phyloP scores from a whole-genome alignment of 1,139 yeast species.

The Groenewaldozyma sp. region DNA sequence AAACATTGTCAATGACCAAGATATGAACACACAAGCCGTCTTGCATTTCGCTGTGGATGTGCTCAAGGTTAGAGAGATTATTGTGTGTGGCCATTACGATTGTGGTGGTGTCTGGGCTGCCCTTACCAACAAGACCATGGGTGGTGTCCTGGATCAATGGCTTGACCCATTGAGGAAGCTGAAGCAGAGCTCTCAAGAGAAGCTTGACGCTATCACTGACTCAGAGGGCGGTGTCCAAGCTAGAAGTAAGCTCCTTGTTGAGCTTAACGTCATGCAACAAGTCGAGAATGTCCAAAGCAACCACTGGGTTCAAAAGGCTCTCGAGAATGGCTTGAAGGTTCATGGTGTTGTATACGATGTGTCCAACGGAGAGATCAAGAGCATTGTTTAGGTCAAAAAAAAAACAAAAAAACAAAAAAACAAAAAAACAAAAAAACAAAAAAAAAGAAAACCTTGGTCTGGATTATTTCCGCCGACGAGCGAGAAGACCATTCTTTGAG shows the following conservation, averaged over 20 bases:
- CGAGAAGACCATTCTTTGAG: no score
- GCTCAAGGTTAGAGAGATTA: slow-evolving; percentile 69
- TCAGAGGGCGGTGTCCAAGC: slow-evolving; percentile 27
- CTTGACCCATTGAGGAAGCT: slow-evolving; percentile 64
- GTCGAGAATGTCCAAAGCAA: slow-evolving; percentile 51
- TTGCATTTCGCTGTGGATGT: slow-evolving; percentile 88
- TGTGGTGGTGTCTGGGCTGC: slow-evolving; percentile 97
- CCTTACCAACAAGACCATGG: slow-evolving; percentile 55
- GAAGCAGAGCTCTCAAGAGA: slow-evolving; percentile 44
- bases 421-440: not conserved
- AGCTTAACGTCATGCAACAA: slow-evolving; percentile 66
- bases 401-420: not conserved
- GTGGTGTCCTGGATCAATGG: slow-evolving; percentile 75
- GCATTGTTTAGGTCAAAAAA: not conserved
- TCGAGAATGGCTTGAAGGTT: slow-evolving; percentile 69
- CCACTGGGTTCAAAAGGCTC: slow-evolving; percentile 66
- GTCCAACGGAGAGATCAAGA: slow-evolving; percentile 57
- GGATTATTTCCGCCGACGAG: no score
- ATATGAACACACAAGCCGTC: slow-evolving; percentile 70
- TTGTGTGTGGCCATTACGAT: slow-evolving; percentile 96
- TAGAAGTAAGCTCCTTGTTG: slow-evolving; percentile 60
- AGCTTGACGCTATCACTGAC: slow-evolving; percentile 32
- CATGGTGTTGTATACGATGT: slow-evolving; percentile 89
- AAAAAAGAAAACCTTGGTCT: no score
- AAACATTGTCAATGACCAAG: slow-evolving; percentile 64